Percentiles rank a stretch among this genome's conserved stretches.
These are phyloP conservation scores for Paragyromitra xinjiangensis DNA, from an alignment of 495 filamentous ascomycete genomes.

Conservation along the genomic window DNA sequence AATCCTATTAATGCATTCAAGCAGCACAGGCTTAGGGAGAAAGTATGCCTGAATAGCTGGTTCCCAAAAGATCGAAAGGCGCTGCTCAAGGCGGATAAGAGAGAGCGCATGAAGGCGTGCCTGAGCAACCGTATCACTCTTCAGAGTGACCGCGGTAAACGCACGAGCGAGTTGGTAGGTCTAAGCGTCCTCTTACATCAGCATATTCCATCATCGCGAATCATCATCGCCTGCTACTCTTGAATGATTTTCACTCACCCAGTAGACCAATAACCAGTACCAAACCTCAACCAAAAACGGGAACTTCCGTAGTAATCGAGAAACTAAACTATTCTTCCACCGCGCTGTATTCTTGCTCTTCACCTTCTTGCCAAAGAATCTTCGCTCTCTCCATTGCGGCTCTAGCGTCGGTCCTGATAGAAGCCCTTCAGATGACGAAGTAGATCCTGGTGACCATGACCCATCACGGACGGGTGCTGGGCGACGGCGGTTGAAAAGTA, in stretches of 20 bases:
- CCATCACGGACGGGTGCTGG: slow-evolving; percentile 24
- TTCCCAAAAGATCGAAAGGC: slow-evolving; percentile 63
- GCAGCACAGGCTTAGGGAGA: slow-evolving; percentile 29
- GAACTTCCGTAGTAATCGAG: slow-evolving; percentile 43
- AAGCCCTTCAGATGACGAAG: slow-evolving; percentile 27
- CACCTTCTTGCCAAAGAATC: slow-evolving; percentile 40
- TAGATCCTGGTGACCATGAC: slow-evolving; percentile 37
- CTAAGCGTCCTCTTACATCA: slow-evolving; percentile 20
- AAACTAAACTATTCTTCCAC: slow-evolving; percentile 44
- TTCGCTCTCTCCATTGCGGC: slow-evolving; percentile 48
- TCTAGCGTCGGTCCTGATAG: slow-evolving; percentile 26
- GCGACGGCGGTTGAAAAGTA: slow-evolving; percentile 51
- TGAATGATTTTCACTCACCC: slow-evolving; percentile 31
- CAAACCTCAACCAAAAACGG: slow-evolving; percentile 56
- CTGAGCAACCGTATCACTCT: slow-evolving; percentile 67
- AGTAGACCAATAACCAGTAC: slow-evolving; percentile 56
- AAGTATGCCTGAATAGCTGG: slow-evolving; percentile 47
- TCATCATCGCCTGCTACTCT: slow-evolving; percentile 1
- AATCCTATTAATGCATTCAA: slow-evolving; percentile 66
- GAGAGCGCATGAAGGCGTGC: slow-evolving; percentile 68
- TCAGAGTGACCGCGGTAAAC: slow-evolving; percentile 68
- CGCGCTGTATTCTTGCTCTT: slow-evolving; percentile 49
- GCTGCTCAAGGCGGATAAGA: slow-evolving; percentile 66
- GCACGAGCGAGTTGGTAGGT: slow-evolving; percentile 70
- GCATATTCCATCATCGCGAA: slow-evolving; percentile 13